Percentiles rank a stretch among this genome's conserved stretches.
These are phyloP conservation scores for Neurospora sp. DNA, from an alignment of 495 filamentous ascomycete genomes.

Conservation along the genomic window DNA sequence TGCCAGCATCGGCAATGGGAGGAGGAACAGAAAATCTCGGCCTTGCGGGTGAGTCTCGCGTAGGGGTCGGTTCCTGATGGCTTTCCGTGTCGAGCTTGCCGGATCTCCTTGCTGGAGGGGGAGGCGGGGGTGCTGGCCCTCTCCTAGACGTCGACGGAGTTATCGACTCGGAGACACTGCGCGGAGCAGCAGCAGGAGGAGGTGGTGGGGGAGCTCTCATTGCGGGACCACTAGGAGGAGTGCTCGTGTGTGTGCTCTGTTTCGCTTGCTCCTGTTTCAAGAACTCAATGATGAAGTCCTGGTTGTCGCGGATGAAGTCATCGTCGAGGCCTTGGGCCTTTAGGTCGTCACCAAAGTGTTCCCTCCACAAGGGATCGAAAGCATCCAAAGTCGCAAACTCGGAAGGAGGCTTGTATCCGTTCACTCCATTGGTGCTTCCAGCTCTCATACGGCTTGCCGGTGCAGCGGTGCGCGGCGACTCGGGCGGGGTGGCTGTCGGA, in stretches of 20 bases:
- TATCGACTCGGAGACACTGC: conserved; percentile 18
- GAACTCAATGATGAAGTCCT: conserved; percentile 90
- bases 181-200: conserved; percentile 30
- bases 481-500: conserved; percentile 39
- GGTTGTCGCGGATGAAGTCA: conserved; percentile 84
- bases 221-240: conserved; percentile 28
- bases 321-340: conserved; percentile 81
- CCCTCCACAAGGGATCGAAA: conserved; percentile 73
- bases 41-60: conserved; percentile 47
- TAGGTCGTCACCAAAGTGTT: conserved; percentile 70
- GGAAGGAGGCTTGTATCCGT: conserved; percentile 26
- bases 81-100: conserved; percentile 27
- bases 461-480: conserved; percentile 38
- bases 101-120: conserved; percentile 62
- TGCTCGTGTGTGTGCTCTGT: conserved; percentile 31
- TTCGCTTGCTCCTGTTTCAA: conserved; percentile 69
- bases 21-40: conserved; percentile 73
- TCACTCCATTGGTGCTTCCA: conserved; percentile 29
- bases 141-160: conserved; percentile 49
- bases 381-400: conserved; percentile 64
- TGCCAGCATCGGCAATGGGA: conserved; percentile 77
- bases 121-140: conserved; percentile 75
- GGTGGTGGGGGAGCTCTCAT: conserved; percentile 49
- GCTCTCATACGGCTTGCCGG: conserved; percentile 41
- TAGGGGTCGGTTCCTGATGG: conserved; percentile 44